These are phyloP conservation scores for Fraxinus pennsylvanica DNA, from an alignment of 257 asterid genomes.

Conservation along the genomic window DNA sequence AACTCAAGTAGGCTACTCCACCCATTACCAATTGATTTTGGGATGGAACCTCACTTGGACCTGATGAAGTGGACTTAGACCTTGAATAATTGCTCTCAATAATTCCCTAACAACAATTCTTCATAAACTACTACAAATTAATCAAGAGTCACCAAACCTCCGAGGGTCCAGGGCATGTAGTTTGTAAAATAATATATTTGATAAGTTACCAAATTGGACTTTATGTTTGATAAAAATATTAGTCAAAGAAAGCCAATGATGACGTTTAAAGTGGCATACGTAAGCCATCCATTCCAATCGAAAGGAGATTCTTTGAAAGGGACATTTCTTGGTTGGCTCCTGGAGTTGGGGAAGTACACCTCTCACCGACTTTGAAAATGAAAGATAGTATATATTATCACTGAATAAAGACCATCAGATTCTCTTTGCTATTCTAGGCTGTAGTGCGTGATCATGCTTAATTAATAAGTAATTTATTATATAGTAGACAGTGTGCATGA, in stretches of 20 bases:
- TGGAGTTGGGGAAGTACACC: conserved; percentile 42
- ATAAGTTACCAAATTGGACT: too few relatives aligned
- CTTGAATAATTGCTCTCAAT: too few relatives aligned
- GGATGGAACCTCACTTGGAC: too few relatives aligned
- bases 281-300: conserved; percentile 38
- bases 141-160: too few relatives aligned
- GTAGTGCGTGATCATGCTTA: conserved; percentile 35
- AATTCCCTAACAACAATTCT: too few relatives aligned
- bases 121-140: too few relatives aligned
- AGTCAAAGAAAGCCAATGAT: conserved; percentile 32
- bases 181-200: too few relatives aligned
- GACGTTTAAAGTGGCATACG: conserved; percentile 32
- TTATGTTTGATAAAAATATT: neutral
- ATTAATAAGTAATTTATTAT: neutral
- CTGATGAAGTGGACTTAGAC: too few relatives aligned
- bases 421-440: conserved; percentile 37
- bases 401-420: conserved; percentile 12
- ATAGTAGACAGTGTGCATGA: conserved; percentile 25
- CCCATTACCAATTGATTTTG: too few relatives aligned
- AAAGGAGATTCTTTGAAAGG: neutral
- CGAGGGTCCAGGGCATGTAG: too few relatives aligned
- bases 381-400: too few relatives aligned
- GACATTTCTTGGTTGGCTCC: conserved; percentile 47
- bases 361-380: conserved; percentile 25
- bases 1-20: too few relatives aligned